Evolutionary conservation across 768 basidiomycete genomes (phyloP), one percentile per base, ranked within the genome.

Genomic region (Auriculariales sp.): DNA sequence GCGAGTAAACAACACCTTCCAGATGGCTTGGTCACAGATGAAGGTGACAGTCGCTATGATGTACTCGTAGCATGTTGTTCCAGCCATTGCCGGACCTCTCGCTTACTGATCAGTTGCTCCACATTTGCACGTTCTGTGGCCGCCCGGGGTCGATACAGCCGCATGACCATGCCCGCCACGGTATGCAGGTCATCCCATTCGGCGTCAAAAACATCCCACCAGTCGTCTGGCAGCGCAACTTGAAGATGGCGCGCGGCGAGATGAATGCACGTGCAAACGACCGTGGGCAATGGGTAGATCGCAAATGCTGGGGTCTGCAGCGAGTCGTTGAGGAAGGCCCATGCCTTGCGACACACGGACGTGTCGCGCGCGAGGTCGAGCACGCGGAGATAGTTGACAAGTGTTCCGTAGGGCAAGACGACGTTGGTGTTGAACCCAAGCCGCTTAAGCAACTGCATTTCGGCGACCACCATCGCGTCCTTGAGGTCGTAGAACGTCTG

Each of bases 381-480:
- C 19, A 97, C 76, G 52, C 87, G 74, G 61, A 95, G 70, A 64
- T 99, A 98, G 66, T 95, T 97, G 57, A 98, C 83, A 50, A 97
- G 74, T 4, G 90, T 91, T 29, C 85, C 90, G 56, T 98, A 98
- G 3, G 94, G 92, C 28, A 97, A 70, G 10, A 89, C 85, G 39
- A 94, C 87, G 57, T 88, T 83, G 33, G 94, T 88, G 59, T 97
- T 87, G 68, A 98, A 99, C 1, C 89, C 94, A 10, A 99, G 74
- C 22, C 94, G 75, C 65, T 99, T 99, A 55, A 99, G 72, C 19
- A 98, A 76, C 62, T 99, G 95, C 90, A 98, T 98, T 65, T 99
- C 95, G 2, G 85, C 81, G 12, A 93, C 83, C 19, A 97, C 90
- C 46, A 97, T 70, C 5, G 86, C 82, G 60, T 99, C 95, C 61